Percentiles rank a stretch among this genome's conserved stretches.
Evolutionary conservation across 495 filamentous ascomycete genomes (phyloP).

Genomic region (Glutinoglossum americanum): DNA sequence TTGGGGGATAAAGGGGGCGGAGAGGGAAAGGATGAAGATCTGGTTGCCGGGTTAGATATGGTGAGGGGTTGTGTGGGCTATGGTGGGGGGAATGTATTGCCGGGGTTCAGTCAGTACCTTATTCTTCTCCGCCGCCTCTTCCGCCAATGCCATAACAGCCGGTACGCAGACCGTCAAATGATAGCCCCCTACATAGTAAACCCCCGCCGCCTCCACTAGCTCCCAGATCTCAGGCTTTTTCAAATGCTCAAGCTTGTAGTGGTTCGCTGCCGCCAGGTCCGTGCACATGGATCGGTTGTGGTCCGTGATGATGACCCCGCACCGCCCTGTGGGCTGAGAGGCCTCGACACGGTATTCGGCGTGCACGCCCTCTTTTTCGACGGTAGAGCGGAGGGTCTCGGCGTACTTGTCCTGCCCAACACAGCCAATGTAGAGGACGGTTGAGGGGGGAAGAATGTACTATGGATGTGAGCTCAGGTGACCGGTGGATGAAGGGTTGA

Average conservation of each 20-base stretch:
- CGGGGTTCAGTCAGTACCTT: slow-evolving; percentile 22
- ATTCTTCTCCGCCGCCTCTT: slow-evolving; percentile 72
- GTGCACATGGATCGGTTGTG: slow-evolving; percentile 86
- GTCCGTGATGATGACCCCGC: slow-evolving; percentile 90
- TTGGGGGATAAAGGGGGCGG: slow-evolving; percentile 84
- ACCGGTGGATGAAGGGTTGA: too few relatives aligned
- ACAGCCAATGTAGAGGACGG: slow-evolving; percentile 79
- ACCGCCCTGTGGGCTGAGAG: slow-evolving; percentile 66
- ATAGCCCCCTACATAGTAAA: slow-evolving; percentile 87
- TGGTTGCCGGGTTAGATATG: slow-evolving; percentile 10
- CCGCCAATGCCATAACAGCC: slow-evolving; percentile 67
- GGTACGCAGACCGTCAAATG: slow-evolving; percentile 76
- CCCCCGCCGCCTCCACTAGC: slow-evolving; percentile 65
- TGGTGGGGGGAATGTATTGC: slow-evolving; percentile 16
- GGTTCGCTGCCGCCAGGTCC: slow-evolving; percentile 87
- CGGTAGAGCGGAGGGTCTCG: slow-evolving; percentile 58
- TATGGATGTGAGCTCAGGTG: slow-evolving; percentile 13
- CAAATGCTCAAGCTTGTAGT: slow-evolving; percentile 87
- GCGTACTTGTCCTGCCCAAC: slow-evolving; percentile 84
- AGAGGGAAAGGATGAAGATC: slow-evolving; percentile 72
- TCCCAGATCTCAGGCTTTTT: slow-evolving; percentile 80
- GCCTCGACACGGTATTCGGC: slow-evolving; percentile 86
- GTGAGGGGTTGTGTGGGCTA: background rate
- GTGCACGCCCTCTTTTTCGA: slow-evolving; percentile 60
- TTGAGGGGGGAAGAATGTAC: slow-evolving; percentile 78